Percentiles rank a stretch among this genome's conserved stretches.
phyloP scores from a whole-genome alignment of 2,329 filamentous ascomycete genomes.

The Neonectria faginata region DNA sequence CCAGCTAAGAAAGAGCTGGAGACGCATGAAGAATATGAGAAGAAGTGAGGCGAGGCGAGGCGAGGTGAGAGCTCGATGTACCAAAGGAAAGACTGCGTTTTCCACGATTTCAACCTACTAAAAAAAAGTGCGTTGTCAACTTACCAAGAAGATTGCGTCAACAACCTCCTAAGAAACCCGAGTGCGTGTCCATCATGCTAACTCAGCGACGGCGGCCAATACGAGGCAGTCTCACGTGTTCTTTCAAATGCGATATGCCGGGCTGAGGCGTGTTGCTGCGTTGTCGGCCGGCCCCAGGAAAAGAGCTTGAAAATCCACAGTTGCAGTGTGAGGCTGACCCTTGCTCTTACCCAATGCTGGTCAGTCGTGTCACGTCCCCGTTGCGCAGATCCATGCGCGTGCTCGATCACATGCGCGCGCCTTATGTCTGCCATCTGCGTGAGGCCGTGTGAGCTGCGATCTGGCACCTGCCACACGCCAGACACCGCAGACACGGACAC shows the following conservation, averaged over 20 bases:
- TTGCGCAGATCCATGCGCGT: conserved; percentile 39
- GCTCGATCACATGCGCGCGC: conserved; percentile 45
- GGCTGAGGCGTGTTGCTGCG: conserved; percentile 1
- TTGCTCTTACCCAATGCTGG: conserved; percentile 16
- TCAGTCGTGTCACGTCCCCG: conserved; percentile 33
- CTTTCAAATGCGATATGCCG: conserved; percentile 3
- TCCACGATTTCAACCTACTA: not conserved
- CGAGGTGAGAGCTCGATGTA: not conserved
- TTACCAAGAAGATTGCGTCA: not conserved
- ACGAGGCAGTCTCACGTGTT: conserved; percentile 16
- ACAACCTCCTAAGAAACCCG: not conserved
- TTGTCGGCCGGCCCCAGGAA: conserved; percentile 7
- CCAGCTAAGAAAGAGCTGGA: not conserved
- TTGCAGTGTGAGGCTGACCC: conserved; percentile 18
- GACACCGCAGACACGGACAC: not conserved
- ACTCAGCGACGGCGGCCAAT: not conserved
- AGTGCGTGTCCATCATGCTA: not conserved
- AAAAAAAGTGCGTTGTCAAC: conserved; percentile 7
- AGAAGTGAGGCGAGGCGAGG: conserved; percentile 5
- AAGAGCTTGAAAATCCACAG: conserved; percentile 12
- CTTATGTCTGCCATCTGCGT: conserved; percentile 16
- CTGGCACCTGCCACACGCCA: conserved; percentile 34
- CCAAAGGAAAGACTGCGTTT: not conserved
- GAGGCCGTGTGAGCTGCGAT: conserved; percentile 32
- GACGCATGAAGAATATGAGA: not conserved